phyloP scores from a whole-genome alignment of 2,329 filamentous ascomycete genomes.

The Sarocladium kiliense region DNA sequence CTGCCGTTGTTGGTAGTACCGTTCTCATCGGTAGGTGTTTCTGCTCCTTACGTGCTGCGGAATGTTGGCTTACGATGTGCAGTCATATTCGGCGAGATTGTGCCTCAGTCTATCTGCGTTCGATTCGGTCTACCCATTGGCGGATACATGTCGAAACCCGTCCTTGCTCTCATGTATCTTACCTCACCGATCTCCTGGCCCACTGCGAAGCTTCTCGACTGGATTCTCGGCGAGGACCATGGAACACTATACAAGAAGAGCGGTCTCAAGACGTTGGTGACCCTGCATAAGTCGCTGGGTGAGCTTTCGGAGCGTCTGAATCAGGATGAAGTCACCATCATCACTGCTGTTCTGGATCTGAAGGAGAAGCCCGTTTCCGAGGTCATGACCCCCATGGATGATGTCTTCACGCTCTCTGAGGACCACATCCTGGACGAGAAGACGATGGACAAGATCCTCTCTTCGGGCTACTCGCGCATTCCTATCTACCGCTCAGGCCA shows the following conservation, averaged over 20 bases:
- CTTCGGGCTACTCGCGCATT: slow-evolving; percentile 91
- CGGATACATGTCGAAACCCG: slow-evolving; percentile 85
- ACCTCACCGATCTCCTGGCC: slow-evolving; percentile 89
- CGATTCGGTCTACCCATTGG: slow-evolving; percentile 94
- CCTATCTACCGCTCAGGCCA: slow-evolving; percentile 88
- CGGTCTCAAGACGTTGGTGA: slow-evolving; percentile 92
- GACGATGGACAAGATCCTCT: slow-evolving; percentile 91
- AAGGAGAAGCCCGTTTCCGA: slow-evolving; percentile 93
- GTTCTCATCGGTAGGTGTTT: slow-evolving; percentile 71
- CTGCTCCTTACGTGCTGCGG: slow-evolving; percentile 13
- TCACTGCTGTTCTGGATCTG: slow-evolving; percentile 90
- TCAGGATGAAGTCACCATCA: slow-evolving; percentile 97
- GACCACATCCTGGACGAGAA: slow-evolving; percentile 88
- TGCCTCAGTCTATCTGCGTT: slow-evolving; percentile 93
- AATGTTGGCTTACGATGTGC: slow-evolving; percentile 1
- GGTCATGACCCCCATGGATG: slow-evolving; percentile 98
- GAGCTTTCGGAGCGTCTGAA: slow-evolving; percentile 85
- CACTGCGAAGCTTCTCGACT: slow-evolving; percentile 91
- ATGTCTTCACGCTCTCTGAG: slow-evolving; percentile 95
- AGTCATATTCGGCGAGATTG: slow-evolving; percentile 98
- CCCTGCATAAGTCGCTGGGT: slow-evolving; percentile 86
- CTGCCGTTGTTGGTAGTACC: slow-evolving; percentile 89
- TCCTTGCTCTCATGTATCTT: slow-evolving; percentile 85
- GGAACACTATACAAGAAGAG: slow-evolving; percentile 98
- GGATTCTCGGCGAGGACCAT: slow-evolving; percentile 87